phyloP scores from a whole-genome alignment of 2,329 filamentous ascomycete genomes.

The Malbranchea cinnamomea region DNA sequence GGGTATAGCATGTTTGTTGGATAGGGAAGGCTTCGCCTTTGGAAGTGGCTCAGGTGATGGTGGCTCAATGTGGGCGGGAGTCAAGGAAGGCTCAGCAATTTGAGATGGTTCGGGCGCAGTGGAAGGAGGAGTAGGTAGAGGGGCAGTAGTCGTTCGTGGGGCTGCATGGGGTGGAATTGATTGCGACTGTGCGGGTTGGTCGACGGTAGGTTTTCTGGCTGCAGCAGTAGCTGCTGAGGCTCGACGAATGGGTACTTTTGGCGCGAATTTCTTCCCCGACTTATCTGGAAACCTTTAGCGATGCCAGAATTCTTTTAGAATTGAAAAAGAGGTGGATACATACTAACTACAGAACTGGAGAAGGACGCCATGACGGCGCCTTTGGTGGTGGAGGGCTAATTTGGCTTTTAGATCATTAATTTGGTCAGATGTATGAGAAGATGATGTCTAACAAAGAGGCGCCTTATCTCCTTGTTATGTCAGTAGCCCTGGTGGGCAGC shows the following conservation, averaged over 20 bases:
- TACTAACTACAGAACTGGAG: conserved; percentile 41
- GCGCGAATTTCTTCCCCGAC: conserved; percentile 65
- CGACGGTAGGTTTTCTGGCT: conserved; percentile 16
- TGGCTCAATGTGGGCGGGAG: too few relatives aligned
- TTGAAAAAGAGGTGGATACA: conserved; percentile 10
- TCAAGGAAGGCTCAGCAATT: conserved; percentile 1
- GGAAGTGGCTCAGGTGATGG: too few relatives aligned
- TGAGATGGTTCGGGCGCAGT: conserved; percentile 4
- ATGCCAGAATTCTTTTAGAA: conserved; percentile 3
- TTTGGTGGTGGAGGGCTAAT: background rate
- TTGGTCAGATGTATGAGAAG: too few relatives aligned
- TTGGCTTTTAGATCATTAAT: too few relatives aligned
- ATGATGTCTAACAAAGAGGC: too few relatives aligned
- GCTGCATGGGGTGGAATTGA: conserved; percentile 2
- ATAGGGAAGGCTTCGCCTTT: too few relatives aligned
- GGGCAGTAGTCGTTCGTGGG: conserved; percentile 2
- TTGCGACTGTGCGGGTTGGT: conserved; percentile 1
- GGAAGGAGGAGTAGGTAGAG: conserved; percentile 7
- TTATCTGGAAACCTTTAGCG: conserved; percentile 29
- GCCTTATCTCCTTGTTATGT: too few relatives aligned
- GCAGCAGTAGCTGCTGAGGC: conserved; percentile 16
- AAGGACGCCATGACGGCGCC: conserved; percentile 30
- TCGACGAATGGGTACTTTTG: conserved; percentile 49
- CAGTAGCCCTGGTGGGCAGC: too few relatives aligned
- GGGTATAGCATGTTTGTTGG: too few relatives aligned